phyloP scores from a whole-genome alignment of 306 rosid genomes.

The Quercus agrifolia region DNA sequence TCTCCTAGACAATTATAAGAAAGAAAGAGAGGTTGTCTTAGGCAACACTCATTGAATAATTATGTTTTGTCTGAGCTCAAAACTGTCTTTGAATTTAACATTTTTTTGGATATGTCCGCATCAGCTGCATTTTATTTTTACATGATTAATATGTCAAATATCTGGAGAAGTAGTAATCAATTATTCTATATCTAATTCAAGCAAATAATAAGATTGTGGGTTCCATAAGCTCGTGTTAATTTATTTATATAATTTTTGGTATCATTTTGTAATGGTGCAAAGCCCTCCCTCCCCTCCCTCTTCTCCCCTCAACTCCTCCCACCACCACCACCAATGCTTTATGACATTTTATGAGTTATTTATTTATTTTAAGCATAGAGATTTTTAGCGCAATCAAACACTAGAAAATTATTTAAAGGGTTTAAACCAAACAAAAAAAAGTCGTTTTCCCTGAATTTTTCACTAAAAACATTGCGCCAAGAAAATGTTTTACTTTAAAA shows the following conservation, averaged over 20 bases:
- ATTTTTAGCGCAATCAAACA: too few species aligned
- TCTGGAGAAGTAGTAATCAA: neutral
- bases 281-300: neutral
- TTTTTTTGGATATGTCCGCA: neutral
- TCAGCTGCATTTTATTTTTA: neutral
- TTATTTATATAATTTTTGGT: neutral
- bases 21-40: neutral
- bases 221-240: neutral
- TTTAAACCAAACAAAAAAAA: too few species aligned
- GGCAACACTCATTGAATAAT: too few species aligned
- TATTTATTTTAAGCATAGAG: too few species aligned
- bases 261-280: neutral
- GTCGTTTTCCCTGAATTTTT: too few species aligned
- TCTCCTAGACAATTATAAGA: neutral
- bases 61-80: neutral
- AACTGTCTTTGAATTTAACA: neutral
- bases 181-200: neutral
- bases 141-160: neutral
- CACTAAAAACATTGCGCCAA: too few species aligned
- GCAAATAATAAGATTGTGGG: neutral
- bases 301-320: too few species aligned
- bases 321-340: too few species aligned
- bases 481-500: too few species aligned
- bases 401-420: too few species aligned
- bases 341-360: too few species aligned